Evolutionary conservation across 163 green algal species (phyloP), one percentile per base, ranked within the genome.

Genomic region (Chlamydomonas reinhardtii): DNA sequence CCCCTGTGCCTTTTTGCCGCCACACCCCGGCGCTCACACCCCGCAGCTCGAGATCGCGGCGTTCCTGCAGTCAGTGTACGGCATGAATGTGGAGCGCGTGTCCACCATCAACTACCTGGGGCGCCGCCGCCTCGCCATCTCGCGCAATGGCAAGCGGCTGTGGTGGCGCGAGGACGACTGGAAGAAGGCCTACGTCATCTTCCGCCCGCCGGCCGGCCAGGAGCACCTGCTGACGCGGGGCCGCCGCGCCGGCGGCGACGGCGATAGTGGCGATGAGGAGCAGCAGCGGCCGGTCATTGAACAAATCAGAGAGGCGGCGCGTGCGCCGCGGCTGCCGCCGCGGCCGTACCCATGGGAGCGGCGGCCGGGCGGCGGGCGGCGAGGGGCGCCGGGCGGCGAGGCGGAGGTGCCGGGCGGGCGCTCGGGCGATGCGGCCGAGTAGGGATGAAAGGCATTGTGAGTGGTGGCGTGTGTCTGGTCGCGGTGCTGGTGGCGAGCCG

Each of bases 111-210:
- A 98, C 90, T 96, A 96, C 82, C 90, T 97, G 76, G 96, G 95
- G 39, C 72, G 82, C 12, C 22, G 71, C 64, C 71, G 80, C 25
- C 3, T 74, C 12, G 34, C 48, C 32, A 17, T 77, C 15, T 8
- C 11, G 8, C 31, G 54, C 54, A 29, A 25, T 29, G 37, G 66
- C 70, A 72, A 73, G 80, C 34, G 22, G 34, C 66, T 74, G 34
- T 17, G 35, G 54, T 86, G 64, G n/a, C 80, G 90, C 27, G 76
- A 87, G 19, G 69, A 92, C 0, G 95, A 98, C 80, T 98, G 94
- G 92, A 99, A 99, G 78, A 99, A 98, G 82, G 96, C 92, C 0
- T 98, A 97, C 78, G 96, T 98, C 24, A 89, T 91, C 0, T 93
- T 94, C 74, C 27, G 39, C 4, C 86, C 82, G 37, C 86, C 82